phyloP scores from a whole-genome alignment of 345 rosid genomes.

The Boechera retrofracta region DNA sequence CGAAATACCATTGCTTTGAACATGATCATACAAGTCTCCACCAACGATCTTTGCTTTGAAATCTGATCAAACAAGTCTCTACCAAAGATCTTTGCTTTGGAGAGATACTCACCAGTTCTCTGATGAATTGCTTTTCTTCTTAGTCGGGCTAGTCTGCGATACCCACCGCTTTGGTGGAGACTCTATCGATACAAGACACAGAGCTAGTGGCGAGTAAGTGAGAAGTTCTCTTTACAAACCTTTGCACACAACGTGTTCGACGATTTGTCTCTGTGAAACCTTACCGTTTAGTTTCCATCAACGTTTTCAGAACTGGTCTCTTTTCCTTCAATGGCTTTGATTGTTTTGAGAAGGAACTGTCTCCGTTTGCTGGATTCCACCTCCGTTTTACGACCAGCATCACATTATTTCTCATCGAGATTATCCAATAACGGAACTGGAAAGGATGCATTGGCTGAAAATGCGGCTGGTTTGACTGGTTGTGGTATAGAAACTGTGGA shows the following conservation, averaged over 20 bases:
- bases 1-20: slow-evolving; percentile 12
- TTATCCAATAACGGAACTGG: slow-evolving; percentile 10
- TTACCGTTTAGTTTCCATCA: background rate
- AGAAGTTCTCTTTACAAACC: background rate
- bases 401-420: slow-evolving; percentile 44
- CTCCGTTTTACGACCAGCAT: slow-evolving; percentile 37
- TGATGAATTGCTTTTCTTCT: background rate
- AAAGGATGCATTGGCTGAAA: background rate
- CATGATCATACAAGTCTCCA: background rate
- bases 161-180: background rate
- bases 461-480: slow-evolving; percentile 20
- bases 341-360: slow-evolving; percentile 40
- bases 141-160: background rate
- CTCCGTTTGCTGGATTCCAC: slow-evolving; percentile 5
- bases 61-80: background rate
- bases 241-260: slow-evolving; percentile 41
- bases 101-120: background rate
- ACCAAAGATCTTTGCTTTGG: background rate
- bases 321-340: slow-evolving; percentile 41
- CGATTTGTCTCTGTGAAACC: slow-evolving; percentile 39
- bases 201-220: background rate
- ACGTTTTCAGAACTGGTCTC: background rate
- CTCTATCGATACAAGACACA: background rate
- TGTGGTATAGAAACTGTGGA: slow-evolving; percentile 73
- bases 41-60: background rate